Evolutionary conservation across 2,329 filamentous ascomycete genomes (phyloP).

Genomic region (Fusarium clavum): DNA sequence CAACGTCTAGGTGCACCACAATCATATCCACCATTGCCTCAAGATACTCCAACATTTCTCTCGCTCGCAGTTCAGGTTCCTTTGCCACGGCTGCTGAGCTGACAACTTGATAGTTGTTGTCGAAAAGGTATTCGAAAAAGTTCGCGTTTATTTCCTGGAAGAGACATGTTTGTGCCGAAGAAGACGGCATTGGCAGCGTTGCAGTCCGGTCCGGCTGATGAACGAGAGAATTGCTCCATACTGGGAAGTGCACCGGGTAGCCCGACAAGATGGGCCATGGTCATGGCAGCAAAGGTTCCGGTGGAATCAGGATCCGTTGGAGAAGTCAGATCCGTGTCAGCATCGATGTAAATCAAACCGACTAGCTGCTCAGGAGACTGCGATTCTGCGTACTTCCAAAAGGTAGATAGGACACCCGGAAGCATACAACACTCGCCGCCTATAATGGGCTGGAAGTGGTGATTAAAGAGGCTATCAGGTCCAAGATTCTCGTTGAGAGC

Average conservation of each 20-base stretch:
- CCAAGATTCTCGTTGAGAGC: slow-evolving; percentile 5
- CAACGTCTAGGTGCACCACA: slow-evolving; percentile 40
- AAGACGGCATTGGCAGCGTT: slow-evolving; percentile 34
- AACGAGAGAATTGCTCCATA: slow-evolving; percentile 35
- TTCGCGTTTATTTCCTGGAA: slow-evolving; percentile 35
- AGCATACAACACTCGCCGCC: slow-evolving; percentile 40
- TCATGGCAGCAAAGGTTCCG: slow-evolving; percentile 40
- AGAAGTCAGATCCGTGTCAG: slow-evolving; percentile 38
- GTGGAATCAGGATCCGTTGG: slow-evolving; percentile 32
- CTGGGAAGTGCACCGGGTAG: slow-evolving; percentile 15
- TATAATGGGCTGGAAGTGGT: slow-evolving; percentile 29
- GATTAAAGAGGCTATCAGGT: no score
- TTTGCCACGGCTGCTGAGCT: slow-evolving; percentile 28
- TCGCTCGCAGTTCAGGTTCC: slow-evolving; percentile 22
- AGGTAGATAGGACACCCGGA: slow-evolving; percentile 26
- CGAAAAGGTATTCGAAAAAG: slow-evolving; percentile 40
- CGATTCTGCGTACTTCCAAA: slow-evolving; percentile 19
- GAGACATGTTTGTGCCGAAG: slow-evolving; percentile 39
- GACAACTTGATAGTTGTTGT: slow-evolving; percentile 37
- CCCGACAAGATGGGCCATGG: slow-evolving; percentile 35
- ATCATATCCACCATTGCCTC: slow-evolving; percentile 33
- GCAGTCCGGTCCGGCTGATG: slow-evolving; percentile 33
- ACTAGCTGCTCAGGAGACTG: slow-evolving; percentile 10
- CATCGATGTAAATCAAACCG: slow-evolving; percentile 42
- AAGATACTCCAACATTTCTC: slow-evolving; percentile 28